These are phyloP conservation scores for Aurinia saxatilis DNA, from an alignment of 345 rosid species.

Conservation along the genomic window DNA sequence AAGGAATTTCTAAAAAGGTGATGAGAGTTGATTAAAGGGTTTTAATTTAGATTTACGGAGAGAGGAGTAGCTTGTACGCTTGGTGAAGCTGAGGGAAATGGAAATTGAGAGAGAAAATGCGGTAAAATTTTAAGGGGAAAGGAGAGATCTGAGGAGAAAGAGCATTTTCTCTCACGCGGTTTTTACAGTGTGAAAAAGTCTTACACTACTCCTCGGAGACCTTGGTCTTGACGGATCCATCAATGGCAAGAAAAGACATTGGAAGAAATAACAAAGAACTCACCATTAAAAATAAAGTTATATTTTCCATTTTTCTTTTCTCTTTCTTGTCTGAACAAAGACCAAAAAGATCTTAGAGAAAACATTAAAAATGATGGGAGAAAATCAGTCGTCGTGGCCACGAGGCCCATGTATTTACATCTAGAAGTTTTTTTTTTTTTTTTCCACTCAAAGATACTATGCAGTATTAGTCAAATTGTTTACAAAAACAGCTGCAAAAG, in stretches of 20 bases:
- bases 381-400: not conserved
- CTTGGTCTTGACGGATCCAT: conserved; percentile 17
- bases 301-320: not conserved
- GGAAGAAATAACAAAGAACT: not conserved
- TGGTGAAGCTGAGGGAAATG: not conserved
- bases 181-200: conserved; percentile 19
- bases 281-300: not conserved
- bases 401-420: not conserved
- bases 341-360: not conserved
- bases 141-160: conserved; percentile 21
- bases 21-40: conserved; percentile 4
- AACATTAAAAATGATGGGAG: no score
- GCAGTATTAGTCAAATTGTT: no score
- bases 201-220: not conserved
- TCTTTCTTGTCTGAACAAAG: not conserved
- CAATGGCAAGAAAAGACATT: conserved; percentile 7
- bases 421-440: no score
- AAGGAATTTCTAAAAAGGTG: not conserved
- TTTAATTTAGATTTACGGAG: not conserved
- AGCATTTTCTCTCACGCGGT: conserved; percentile 21
- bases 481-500: no score
- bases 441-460: no score
- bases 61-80: conserved; percentile 31
- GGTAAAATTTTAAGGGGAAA: no score
- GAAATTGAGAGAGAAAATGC: not conserved